These are phyloP conservation scores for Yueomyces sinensis DNA, from an alignment of 805 yeast species.

Conservation along the genomic window DNA sequence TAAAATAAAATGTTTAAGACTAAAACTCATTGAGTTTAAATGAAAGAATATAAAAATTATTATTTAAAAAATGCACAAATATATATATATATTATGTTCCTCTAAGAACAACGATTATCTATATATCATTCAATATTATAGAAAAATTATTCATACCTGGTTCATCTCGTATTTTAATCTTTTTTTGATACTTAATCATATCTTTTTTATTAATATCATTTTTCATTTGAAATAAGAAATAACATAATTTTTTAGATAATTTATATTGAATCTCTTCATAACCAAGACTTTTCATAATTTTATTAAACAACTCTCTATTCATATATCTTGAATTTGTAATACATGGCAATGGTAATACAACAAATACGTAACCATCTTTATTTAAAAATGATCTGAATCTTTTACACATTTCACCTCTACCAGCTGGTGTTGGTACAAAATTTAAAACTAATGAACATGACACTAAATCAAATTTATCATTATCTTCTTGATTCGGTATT, in stretches of 20 bases:
- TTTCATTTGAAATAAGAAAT: slow-evolving; percentile 48
- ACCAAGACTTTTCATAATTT: slow-evolving; percentile 49
- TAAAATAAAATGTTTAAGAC: no score
- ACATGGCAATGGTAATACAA: slow-evolving; percentile 87
- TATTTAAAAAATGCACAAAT: no score
- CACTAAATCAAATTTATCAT: slow-evolving; percentile 47
- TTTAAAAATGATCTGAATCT: slow-evolving; percentile 45
- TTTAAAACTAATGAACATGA: slow-evolving; percentile 83
- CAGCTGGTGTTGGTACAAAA: slow-evolving; percentile 62
- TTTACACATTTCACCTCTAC: slow-evolving; percentile 67
- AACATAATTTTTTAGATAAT: slow-evolving; percentile 59
- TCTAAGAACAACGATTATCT: no score
- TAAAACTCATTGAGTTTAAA: no score
- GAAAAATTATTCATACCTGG: slow-evolving; percentile 58
- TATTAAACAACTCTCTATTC: slow-evolving; percentile 28
- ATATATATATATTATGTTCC: no score
- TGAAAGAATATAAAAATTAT: no score
- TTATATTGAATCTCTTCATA: slow-evolving; percentile 34
- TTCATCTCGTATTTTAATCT: slow-evolving; percentile 39
- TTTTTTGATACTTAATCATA: slow-evolving; percentile 34
- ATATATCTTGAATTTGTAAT: slow-evolving; percentile 71
- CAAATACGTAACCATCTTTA: slow-evolving; percentile 34
- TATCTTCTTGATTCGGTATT: slow-evolving; percentile 30
- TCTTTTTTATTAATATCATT: slow-evolving; percentile 28
- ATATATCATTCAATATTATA: slow-evolving; percentile 27